Evolutionary conservation across 2,329 filamentous ascomycete genomes (phyloP).

Genomic region (Penicillium palitans): DNA sequence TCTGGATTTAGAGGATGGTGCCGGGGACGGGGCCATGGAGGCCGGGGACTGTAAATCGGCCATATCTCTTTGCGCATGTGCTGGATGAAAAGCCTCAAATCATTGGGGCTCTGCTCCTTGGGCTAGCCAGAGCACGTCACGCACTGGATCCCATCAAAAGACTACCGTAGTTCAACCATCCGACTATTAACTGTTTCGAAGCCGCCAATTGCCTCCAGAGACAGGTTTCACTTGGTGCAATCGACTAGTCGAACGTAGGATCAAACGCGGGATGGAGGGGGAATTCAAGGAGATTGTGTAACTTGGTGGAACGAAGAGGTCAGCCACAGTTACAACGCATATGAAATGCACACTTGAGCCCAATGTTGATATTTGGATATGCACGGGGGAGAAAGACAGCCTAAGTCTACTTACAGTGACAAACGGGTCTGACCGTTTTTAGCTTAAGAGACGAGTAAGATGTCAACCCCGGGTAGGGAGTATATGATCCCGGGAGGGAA

Average conservation of each 20-base stretch:
- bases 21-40: conserved; percentile 63
- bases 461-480: conserved; percentile 7
- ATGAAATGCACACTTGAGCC: conserved; percentile 20
- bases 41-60: conserved; percentile 52
- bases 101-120: conserved; percentile 16
- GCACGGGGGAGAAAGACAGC: conserved; percentile 14
- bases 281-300: conserved; percentile 17
- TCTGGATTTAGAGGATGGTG: conserved; percentile 51
- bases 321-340: conserved; percentile 24
- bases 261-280: neutral
- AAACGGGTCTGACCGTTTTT: conserved; percentile 4
- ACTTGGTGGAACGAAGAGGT: conserved; percentile 19
- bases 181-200: conserved; percentile 3
- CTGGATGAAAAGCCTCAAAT: conserved; percentile 13
- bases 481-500: neutral
- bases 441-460: conserved; percentile 14
- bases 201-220: neutral
- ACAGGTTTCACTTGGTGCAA: neutral
- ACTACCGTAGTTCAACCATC: conserved; percentile 24
- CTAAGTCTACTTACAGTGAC: conserved; percentile 20
- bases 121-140: conserved; percentile 28
- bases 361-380: conserved; percentile 19
- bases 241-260: neutral
- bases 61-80: conserved; percentile 27
- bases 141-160: conserved; percentile 20